A percentile compares a stretch with the other conserved stretches of the same genome.
Conservation (phyloP, 176 grass and related monocot genomes). For the Phyllostachys edulis region DNA sequence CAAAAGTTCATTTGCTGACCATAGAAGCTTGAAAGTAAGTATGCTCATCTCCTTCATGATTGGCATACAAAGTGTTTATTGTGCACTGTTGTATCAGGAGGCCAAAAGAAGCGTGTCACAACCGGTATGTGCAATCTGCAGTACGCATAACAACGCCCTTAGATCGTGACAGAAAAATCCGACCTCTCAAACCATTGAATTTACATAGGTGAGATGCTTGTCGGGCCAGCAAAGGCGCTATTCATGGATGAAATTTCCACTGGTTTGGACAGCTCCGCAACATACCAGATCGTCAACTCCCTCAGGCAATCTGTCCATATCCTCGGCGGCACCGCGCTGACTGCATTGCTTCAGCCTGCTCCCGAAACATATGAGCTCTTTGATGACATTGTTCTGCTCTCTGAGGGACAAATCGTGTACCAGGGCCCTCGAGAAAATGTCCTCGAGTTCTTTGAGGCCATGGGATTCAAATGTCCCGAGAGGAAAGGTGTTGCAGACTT, state of each 20-base stretch:
- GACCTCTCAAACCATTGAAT: slow-evolving; percentile 24
- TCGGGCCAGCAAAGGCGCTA: slow-evolving; percentile 85
- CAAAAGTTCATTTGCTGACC: too few relatives aligned
- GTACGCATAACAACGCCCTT: not conserved
- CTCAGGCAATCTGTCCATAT: slow-evolving; percentile 87
- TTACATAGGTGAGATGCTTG: slow-evolving; percentile 88
- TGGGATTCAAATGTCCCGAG: slow-evolving; percentile 92
- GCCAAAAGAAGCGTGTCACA: too few relatives aligned
- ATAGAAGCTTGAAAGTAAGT: too few relatives aligned
- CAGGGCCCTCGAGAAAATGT: slow-evolving; percentile 82
- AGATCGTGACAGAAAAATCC: slow-evolving; percentile 6
- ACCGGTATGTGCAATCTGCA: slow-evolving; percentile 54
- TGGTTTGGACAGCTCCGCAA: slow-evolving; percentile 87
- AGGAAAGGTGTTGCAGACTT: slow-evolving; percentile 94
- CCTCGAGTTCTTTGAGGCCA: slow-evolving; percentile 75
- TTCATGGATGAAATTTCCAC: slow-evolving; percentile 99
- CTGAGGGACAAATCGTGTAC: slow-evolving; percentile 88
- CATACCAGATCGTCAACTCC: slow-evolving; percentile 86
- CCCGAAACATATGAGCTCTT: slow-evolving; percentile 90
- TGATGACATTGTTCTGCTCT: slow-evolving; percentile 82
- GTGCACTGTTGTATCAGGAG: too few relatives aligned
- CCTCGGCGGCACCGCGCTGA: slow-evolving; percentile 82
- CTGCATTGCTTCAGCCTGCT: slow-evolving; percentile 84
- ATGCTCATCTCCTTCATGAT: too few relatives aligned
- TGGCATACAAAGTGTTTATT: too few relatives aligned